Conservation (phyloP, 306 rosid genomes). For the Prunus salicina region DNA sequence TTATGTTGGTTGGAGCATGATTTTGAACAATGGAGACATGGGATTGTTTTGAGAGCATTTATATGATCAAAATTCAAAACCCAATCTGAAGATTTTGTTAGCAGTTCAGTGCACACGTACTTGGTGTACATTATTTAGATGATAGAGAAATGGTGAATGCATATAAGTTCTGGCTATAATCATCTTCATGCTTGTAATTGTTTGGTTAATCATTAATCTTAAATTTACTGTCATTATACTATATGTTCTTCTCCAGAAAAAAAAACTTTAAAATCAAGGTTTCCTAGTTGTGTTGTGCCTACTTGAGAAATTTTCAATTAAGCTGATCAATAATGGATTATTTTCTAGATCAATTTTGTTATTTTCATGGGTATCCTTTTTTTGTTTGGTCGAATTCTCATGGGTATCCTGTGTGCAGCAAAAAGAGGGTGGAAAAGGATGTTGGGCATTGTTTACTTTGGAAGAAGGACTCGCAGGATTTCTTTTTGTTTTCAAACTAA, state of each 20-base stretch:
- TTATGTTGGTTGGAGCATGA: not conserved
- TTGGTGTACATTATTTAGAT: not conserved
- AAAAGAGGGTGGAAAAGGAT: conserved; percentile 59
- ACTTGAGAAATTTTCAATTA: not conserved
- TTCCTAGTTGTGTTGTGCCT: not conserved
- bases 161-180: conserved; percentile 11
- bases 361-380: conserved; percentile 10
- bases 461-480: conserved; percentile 76
- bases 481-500: conserved; percentile 77
- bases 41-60: no score
- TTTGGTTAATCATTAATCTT: conserved; percentile 1
- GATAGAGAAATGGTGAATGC: not conserved
- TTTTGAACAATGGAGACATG: not conserved
- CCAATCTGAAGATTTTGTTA: not conserved
- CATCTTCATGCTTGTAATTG: conserved; percentile 1
- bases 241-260: conserved; percentile 1
- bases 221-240: not conserved
- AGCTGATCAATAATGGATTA: conserved; percentile 7
- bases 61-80: no score
- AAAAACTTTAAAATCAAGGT: conserved; percentile 18
- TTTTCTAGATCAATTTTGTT: not conserved
- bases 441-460: conserved; percentile 50
- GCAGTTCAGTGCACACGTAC: not conserved
- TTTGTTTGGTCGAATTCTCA: not conserved
- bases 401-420: conserved; percentile 49